Conservation (phyloP, 805 yeast genomes). For the Lachancea thermotolerans region DNA sequence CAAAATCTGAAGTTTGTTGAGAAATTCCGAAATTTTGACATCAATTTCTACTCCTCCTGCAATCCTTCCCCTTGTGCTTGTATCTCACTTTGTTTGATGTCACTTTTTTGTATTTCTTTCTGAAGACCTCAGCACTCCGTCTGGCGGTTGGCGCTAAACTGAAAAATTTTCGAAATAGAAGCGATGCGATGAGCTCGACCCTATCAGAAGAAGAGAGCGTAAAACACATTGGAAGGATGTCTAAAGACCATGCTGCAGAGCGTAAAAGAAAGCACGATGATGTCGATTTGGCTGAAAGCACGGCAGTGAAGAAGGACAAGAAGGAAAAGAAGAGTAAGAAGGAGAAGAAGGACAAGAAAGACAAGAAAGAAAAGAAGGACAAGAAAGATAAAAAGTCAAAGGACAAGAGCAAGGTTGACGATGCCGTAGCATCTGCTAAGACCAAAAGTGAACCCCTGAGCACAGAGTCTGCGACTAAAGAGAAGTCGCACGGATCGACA, state of each 20-base stretch:
- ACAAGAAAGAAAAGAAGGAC: constrained; percentile 25
- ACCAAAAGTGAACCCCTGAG: too few relatives aligned
- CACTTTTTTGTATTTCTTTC: neutral
- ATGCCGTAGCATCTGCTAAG: neutral
- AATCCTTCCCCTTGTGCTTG: too few relatives aligned
- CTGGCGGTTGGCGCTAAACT: constrained; percentile 1
- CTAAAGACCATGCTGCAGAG: constrained; percentile 34
- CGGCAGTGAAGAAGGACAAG: constrained; percentile 6
- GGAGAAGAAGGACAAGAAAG: constrained; percentile 5
- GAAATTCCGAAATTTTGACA: too few relatives aligned
- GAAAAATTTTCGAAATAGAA: constrained; percentile 11
- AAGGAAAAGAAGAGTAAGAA: constrained; percentile 4
- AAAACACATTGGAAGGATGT: constrained; percentile 16
- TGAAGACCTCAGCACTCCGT: constrained; percentile 1
- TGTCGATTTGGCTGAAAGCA: constrained; percentile 24
- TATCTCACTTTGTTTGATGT: neutral
- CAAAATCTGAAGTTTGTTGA: too few relatives aligned
- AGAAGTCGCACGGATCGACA: neutral
- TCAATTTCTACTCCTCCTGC: too few relatives aligned
- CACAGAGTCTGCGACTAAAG: too few relatives aligned
- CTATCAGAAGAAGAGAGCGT: neutral
- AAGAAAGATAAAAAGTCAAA: constrained; percentile 30
- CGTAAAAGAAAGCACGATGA: constrained; percentile 36
- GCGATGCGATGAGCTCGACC: constrained; percentile 11
- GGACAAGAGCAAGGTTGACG: constrained; percentile 12